Conservation (phyloP, 1,284 basidiomycete genomes). For the Chalciporus sp. region DNA sequence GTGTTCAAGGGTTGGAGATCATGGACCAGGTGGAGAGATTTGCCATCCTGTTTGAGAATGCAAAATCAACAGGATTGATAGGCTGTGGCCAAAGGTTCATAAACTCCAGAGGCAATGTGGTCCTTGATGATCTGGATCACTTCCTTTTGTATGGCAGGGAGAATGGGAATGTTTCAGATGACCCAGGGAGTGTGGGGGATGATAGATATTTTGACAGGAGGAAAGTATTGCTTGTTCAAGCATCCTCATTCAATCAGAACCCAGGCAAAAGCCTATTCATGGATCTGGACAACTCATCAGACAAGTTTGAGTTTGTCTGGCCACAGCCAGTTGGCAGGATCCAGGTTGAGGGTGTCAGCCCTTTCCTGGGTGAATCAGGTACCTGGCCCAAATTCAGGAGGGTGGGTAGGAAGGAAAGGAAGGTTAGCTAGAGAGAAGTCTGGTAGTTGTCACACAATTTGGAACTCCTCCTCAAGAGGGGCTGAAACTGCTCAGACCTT, state of each 20-base stretch:
- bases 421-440: too few relatives aligned
- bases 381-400: too few relatives aligned
- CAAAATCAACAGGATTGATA: conserved; percentile 46
- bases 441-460: too few relatives aligned
- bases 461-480: too few relatives aligned
- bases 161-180: conserved; percentile 24
- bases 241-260: conserved; percentile 15
- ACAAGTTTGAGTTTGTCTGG: too few relatives aligned
- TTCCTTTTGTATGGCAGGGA: conserved; percentile 6
- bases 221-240: conserved; percentile 20
- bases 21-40: conserved; percentile 23
- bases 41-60: conserved; percentile 37
- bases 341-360: too few relatives aligned
- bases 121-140: conserved; percentile 25
- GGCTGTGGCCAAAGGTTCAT: conserved; percentile 34
- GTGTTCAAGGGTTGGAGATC: conserved; percentile 32
- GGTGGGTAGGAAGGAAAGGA: too few relatives aligned
- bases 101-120: conserved; percentile 28
- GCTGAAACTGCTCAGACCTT: too few relatives aligned
- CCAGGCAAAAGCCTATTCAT: conserved; percentile 27
- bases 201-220: conserved; percentile 14
- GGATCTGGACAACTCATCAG: too few relatives aligned
- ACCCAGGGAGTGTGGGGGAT: conserved; percentile 23
- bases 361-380: too few relatives aligned
- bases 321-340: too few relatives aligned